Evolutionary conservation across 1,284 basidiomycete genomes (phyloP).

Genomic region (Ceratobasidium sp.): DNA sequence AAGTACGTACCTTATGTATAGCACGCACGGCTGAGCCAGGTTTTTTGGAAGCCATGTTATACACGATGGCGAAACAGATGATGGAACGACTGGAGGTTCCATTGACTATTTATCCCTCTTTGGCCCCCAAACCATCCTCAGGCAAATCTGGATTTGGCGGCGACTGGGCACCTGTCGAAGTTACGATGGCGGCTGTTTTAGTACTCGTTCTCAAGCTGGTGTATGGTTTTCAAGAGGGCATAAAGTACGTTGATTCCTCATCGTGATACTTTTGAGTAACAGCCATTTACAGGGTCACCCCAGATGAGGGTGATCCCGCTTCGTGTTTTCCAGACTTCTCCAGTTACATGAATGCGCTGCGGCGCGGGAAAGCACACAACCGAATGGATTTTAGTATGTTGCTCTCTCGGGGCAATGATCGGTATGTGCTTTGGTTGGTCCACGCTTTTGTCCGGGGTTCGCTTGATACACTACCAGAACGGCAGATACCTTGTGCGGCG

Average conservation of each 20-base stretch:
- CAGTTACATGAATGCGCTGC: slow-evolving; percentile 62
- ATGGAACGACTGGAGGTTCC: slow-evolving; percentile 65
- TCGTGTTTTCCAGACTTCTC: slow-evolving; percentile 65
- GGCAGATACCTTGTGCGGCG: slow-evolving; percentile 61
- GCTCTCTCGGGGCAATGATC: background rate
- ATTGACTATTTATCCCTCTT: slow-evolving; percentile 64
- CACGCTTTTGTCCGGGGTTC: background rate
- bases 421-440: background rate
- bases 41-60: slow-evolving; percentile 62
- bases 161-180: slow-evolving; percentile 77
- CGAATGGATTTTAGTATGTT: slow-evolving; percentile 10
- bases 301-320: slow-evolving; percentile 61
- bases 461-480: slow-evolving; percentile 55
- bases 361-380: slow-evolving; percentile 51
- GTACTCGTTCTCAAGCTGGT: slow-evolving; percentile 80
- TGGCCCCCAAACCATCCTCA: slow-evolving; percentile 55
- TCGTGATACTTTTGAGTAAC: no score
- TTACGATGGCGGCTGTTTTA: slow-evolving; percentile 67
- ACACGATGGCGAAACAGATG: slow-evolving; percentile 65
- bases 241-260: background rate
- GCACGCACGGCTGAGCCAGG: background rate
- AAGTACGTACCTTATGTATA: slow-evolving; percentile 51
- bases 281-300: background rate
- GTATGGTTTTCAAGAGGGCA: slow-evolving; percentile 60
- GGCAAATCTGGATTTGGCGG: slow-evolving; percentile 2